phyloP scores from a whole-genome alignment of 106 monocot species.

The Acanthochlamys bracteata region DNA sequence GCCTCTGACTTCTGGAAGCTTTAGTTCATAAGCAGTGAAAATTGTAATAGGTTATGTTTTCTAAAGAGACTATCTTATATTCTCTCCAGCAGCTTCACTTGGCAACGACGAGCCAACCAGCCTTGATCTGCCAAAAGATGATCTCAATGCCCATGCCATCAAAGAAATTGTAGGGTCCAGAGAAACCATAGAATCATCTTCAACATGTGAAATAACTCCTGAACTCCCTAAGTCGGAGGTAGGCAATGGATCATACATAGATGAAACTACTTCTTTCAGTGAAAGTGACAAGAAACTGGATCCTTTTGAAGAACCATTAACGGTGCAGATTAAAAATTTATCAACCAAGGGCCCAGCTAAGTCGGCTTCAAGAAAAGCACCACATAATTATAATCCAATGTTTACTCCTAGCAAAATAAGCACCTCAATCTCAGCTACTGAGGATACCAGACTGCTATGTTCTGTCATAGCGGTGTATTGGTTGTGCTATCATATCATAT shows the following conservation, averaged over 20 bases:
- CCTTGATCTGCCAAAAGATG: background rate
- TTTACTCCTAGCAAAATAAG: conserved; percentile 28
- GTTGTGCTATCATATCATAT: conserved; percentile 27
- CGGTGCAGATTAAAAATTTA: background rate
- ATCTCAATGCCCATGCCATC: background rate
- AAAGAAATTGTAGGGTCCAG: background rate
- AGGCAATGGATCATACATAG: background rate
- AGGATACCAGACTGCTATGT: conserved; percentile 39
- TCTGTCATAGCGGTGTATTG: conserved; percentile 20
- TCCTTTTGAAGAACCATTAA: background rate
- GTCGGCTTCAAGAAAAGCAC: background rate
- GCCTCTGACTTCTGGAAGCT: too few species aligned
- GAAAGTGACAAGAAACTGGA: background rate
- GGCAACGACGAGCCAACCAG: background rate
- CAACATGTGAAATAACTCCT: background rate
- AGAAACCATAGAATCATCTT: background rate
- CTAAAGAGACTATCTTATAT: background rate
- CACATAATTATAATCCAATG: background rate
- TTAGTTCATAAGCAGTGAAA: too few species aligned
- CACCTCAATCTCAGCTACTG: conserved; percentile 28
- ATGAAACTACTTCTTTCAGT: background rate
- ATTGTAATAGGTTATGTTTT: background rate
- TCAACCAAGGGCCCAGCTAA: background rate
- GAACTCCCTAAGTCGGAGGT: background rate
- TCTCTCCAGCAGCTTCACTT: background rate